Evolutionary conservation across 108 stramenopile species (phyloP), one percentile per base, ranked within the genome.

Genomic region (Fragilariopsis cylindrus): DNA sequence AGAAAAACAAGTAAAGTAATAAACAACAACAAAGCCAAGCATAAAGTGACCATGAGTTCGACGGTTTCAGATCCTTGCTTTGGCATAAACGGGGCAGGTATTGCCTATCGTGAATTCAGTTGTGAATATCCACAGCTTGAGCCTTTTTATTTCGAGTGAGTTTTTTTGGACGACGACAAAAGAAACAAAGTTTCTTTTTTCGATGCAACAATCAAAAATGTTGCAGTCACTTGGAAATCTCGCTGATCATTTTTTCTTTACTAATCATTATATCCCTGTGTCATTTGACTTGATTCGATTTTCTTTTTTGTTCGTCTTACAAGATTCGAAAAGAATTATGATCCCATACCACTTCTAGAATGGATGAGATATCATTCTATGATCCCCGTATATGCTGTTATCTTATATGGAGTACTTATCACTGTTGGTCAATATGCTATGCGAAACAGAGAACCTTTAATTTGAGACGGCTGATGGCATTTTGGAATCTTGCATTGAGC

Each of bases 401-500:
- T 81, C 9, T n/a, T 71, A 8, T 81, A 85, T 41, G 72, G 72
- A 5, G 5, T 82, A 15, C 57, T 67, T 43, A 84, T 84, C 60
- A 53, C 71, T 6, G 64, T 13, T 19, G 87, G 87, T 40, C 81
- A 80, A 48, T 60, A 65, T 48, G 73, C 52, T 68, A 75, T 84
- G 70, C 30, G 45, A 18, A 87, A 66, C n/a, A 76, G 83, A 5
- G 78, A 83, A 18, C 78, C 92, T 88, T 81, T 80, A 84, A 82
- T 30, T 92, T 89, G 92, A 69, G 96, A 53, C 70, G 58, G 8
- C 57, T 78, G 13, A 53, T 94, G 72, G 88, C 92, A 8, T 48
- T 68, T 11, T 99, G 98, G 98, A 99, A 99, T 76, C 74, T 96
- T 44, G 45, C 73, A 6, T 83, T 99, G 68, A 80, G 84, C 43